Evolutionary conservation across 345 rosid genomes (phyloP), one percentile per base, ranked within the genome.

Genomic region (Populus nigra): DNA sequence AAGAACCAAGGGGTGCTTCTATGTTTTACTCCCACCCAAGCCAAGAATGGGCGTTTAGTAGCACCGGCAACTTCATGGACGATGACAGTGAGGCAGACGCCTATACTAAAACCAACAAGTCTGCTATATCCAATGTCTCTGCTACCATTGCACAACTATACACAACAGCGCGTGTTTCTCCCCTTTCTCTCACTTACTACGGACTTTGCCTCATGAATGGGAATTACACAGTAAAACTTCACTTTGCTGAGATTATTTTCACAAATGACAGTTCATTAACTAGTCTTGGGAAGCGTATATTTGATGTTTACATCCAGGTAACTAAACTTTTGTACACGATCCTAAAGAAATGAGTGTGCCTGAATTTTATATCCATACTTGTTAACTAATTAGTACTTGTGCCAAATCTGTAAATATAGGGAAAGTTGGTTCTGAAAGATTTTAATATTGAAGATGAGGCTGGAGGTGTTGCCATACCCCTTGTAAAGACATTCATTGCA

Each of bases 51-150:
- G 97, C 90, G 79, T 84, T 88, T 49, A 94, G 98, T 86, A 94
- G 94, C 87, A 94, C 93, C 0, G 97, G 98, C 68, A 88, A 90
- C 88, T 94, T 91, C 89, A 84, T 90, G 98, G 97, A 93, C 78
- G 84, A 91, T 70, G 80, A 88, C 79, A 83, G 83, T 62, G 92
- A 88, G 71, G 82, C 88, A 63, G 97, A 93, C 78, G 76, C 81
- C 3, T 93, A 93, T 76, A 83, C 72, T 0, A 71, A 78, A 72
- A 83, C 72, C 18, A 94, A 91, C 78, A 86, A 87, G 74, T 88
- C 97, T 7, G 74, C 81, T 76, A 77, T 93, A 80, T 81, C 88
- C 43, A 85, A 86, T 55, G 77, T 76, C 68, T 88, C 92, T 3
- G 80, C 87, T 16, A 50, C 25, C 29, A 76, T 31, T 78, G 78